A percentile compares a stretch with the other conserved stretches of the same genome.
Evolutionary conservation across 208 protist species (phyloP).

Genomic region (Polymyxa betae): DNA sequence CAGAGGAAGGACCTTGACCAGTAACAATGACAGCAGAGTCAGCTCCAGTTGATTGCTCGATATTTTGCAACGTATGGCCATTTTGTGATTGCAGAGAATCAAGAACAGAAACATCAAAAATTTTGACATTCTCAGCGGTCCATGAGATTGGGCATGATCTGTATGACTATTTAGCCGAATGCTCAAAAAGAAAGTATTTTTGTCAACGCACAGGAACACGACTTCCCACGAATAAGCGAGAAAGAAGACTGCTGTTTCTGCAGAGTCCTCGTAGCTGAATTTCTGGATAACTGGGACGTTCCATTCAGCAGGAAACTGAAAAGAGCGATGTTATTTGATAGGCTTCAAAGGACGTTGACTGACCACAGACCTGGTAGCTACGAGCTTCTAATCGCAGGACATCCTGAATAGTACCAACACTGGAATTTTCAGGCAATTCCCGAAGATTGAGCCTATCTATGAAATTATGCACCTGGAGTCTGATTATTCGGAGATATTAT

Average conservation of each 20-base stretch:
- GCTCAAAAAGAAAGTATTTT: no score
- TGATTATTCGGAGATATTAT: neutral
- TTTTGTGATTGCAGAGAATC: no score
- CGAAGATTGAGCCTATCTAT: slow-evolving; percentile 28
- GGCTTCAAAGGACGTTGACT: neutral
- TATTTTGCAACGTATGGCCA: no score
- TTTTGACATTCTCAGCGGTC: neutral
- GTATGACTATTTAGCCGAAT: no score
- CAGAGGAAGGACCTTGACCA: no score
- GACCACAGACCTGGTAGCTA: neutral
- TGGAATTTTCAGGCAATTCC: neutral
- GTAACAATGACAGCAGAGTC: no score
- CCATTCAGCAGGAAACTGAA: neutral
- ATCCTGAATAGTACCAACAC: slow-evolving; percentile 10
- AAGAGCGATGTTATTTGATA: neutral
- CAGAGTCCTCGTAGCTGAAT: slow-evolving; percentile 44
- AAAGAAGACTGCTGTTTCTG: neutral
- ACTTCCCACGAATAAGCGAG: slow-evolving; percentile 6
- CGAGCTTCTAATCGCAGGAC: slow-evolving; percentile 15
- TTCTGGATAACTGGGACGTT: slow-evolving; percentile 36
- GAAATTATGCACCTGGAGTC: slow-evolving; percentile 36
- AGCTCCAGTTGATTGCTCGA: no score
- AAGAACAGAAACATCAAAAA: neutral
- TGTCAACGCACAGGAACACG: slow-evolving; percentile 7
- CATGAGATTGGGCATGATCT: neutral